A percentile compares a stretch with the other conserved stretches of the same genome.
Evolutionary conservation across 2,329 filamentous ascomycete genomes (phyloP).

Genomic region (Venturia pyrina): DNA sequence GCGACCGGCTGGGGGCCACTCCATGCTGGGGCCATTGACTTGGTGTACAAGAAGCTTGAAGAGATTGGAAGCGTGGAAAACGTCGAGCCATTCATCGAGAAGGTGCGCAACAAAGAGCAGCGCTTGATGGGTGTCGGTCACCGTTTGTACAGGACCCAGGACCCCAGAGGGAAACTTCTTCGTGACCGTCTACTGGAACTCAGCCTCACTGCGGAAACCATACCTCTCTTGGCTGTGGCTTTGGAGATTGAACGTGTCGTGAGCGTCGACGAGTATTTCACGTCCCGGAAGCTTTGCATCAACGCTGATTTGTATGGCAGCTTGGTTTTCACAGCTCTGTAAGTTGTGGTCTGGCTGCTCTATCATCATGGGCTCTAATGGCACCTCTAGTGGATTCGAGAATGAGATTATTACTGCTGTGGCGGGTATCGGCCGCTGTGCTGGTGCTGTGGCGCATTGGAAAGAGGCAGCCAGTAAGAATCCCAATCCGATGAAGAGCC

Average conservation of each 20-base stretch:
- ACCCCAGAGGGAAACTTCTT: slow-evolving; percentile 43
- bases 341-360: slow-evolving; percentile 11
- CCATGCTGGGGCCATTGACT: slow-evolving; percentile 50
- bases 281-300: slow-evolving; percentile 27
- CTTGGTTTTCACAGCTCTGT: slow-evolving; percentile 34
- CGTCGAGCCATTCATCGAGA: slow-evolving; percentile 40
- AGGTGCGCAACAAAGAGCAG: slow-evolving; percentile 41
- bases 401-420: not conserved
- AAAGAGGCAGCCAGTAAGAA: slow-evolving; percentile 1
- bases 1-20: slow-evolving; percentile 47
- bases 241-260: slow-evolving; percentile 30
- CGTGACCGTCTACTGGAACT: slow-evolving; percentile 37
- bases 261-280: slow-evolving; percentile 28
- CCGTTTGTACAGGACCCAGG: slow-evolving; percentile 44
- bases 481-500: not conserved
- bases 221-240: slow-evolving; percentile 29
- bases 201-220: slow-evolving; percentile 15
- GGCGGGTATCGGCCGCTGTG: not conserved
- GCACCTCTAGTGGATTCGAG: not conserved
- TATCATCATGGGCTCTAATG: not conserved
- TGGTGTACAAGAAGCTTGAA: slow-evolving; percentile 45
- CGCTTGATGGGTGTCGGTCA: slow-evolving; percentile 48
- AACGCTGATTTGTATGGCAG: slow-evolving; percentile 38
- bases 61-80: slow-evolving; percentile 42
- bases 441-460: slow-evolving; percentile 1